A percentile compares a stretch with the other conserved stretches of the same genome.
phyloP scores from a whole-genome alignment of 306 rosid genomes.

The Casuarina equisetifolia region DNA sequence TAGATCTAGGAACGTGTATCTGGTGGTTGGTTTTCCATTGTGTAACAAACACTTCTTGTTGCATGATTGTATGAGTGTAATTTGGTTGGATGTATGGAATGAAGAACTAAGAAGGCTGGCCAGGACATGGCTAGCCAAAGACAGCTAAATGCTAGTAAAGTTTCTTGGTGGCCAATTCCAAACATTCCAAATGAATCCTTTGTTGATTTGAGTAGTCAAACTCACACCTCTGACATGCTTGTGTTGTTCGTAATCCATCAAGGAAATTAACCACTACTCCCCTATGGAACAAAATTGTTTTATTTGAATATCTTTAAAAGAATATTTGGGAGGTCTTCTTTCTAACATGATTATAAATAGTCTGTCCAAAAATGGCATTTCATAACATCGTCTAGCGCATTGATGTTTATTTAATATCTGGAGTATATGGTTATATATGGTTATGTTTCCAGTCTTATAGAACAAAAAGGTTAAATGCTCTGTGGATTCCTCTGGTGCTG shows the following conservation, averaged over 20 bases:
- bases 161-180: not conserved
- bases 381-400: not conserved
- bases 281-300: not conserved
- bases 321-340: not conserved
- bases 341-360: not conserved
- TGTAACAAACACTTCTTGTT: not conserved
- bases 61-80: not conserved
- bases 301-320: not conserved
- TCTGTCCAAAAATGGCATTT: not conserved
- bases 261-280: not conserved
- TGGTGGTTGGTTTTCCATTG: not conserved
- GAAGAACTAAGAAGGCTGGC: not conserved
- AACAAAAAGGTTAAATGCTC: too few relatives aligned
- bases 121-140: not conserved
- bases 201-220: not conserved
- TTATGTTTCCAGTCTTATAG: too few relatives aligned
- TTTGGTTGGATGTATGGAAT: not conserved
- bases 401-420: not conserved
- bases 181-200: not conserved
- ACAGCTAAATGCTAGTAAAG: not conserved
- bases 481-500: not conserved
- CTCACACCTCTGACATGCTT: not conserved
- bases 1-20: not conserved
- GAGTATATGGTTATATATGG: too few relatives aligned
- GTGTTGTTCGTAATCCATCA: not conserved